Evolutionary conservation across 2,329 filamentous ascomycete genomes (phyloP).

Genomic region (Leptodontidium sp.): DNA sequence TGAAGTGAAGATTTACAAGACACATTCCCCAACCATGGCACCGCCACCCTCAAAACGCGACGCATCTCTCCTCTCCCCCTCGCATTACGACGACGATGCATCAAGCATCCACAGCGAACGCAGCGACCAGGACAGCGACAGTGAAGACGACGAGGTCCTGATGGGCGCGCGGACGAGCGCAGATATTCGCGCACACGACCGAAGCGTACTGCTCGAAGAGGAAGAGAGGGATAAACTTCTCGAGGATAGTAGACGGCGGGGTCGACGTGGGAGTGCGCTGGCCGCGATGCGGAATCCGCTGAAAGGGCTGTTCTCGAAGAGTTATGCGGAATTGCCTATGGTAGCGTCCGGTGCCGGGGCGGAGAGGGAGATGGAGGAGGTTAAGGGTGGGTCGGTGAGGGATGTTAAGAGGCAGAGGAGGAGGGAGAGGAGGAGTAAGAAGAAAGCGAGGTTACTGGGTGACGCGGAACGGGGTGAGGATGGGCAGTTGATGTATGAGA

Average conservation of each 20-base stretch:
- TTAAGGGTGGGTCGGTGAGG: conserved; percentile 18
- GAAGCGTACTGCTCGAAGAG: conserved; percentile 76
- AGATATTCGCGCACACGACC: conserved; percentile 75
- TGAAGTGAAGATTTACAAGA: not conserved
- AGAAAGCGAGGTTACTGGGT: conserved; percentile 60
- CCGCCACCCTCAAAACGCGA: conserved; percentile 29
- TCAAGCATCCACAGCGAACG: conserved; percentile 68
- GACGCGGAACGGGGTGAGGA: conserved; percentile 70
- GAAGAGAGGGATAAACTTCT: conserved; percentile 73
- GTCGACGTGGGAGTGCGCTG: conserved; percentile 45
- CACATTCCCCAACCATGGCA: conserved; percentile 25
- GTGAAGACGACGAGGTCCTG: conserved; percentile 76
- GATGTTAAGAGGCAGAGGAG: conserved; percentile 57
- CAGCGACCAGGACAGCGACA: conserved; percentile 78
- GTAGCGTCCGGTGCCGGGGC: not conserved
- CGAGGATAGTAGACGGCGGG: conserved; percentile 57
- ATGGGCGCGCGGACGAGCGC: conserved; percentile 71
- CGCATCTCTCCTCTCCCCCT: conserved; percentile 43
- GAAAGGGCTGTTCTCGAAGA: conserved; percentile 49
- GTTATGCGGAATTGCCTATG: conserved; percentile 42
- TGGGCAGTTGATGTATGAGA: conserved; percentile 84
- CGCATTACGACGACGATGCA: conserved; percentile 58
- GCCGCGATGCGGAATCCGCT: conserved; percentile 48
- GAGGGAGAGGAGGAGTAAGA: conserved; percentile 56
- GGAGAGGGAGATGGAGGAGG: conserved; percentile 16